Evolutionary conservation across 179 eudicot species (phyloP).

Genomic region (Silene noctiflora): DNA sequence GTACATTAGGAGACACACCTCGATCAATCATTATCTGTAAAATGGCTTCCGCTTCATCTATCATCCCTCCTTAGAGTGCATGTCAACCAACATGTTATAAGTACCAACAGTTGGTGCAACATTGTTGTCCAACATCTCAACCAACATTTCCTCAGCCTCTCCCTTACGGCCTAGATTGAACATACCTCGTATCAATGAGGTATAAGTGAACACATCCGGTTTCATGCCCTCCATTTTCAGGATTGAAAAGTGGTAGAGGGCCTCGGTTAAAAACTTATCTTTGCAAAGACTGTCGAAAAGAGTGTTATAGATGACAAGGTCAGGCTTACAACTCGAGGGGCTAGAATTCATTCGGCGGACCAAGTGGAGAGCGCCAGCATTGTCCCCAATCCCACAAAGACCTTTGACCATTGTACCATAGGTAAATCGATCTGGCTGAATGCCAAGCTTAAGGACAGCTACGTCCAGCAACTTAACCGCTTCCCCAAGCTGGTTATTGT

Average conservation of each 20-base stretch:
- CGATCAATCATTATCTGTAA: neutral
- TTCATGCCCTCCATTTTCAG: neutral
- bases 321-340: neutral
- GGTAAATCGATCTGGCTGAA: neutral
- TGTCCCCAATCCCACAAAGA: constrained; percentile 13
- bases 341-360: constrained; percentile 2
- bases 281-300: constrained; percentile 6
- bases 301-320: constrained; percentile 1
- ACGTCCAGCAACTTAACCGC: constrained; percentile 1
- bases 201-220: neutral
- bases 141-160: neutral
- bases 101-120: neutral
- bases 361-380: neutral
- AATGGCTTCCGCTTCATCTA: neutral
- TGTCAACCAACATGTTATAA: neutral
- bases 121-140: neutral
- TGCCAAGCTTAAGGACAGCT: neutral
- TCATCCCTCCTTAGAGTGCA: neutral
- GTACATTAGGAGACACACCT: neutral
- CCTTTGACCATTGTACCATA: constrained; percentile 21
- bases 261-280: neutral
- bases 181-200: neutral
- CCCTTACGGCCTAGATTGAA: neutral
- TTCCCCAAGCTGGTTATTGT: neutral
- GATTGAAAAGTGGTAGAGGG: neutral